Base-by-base conservation (phyloP, 1,139 yeast species). In the Sugiyamaella pinicola region DNA sequence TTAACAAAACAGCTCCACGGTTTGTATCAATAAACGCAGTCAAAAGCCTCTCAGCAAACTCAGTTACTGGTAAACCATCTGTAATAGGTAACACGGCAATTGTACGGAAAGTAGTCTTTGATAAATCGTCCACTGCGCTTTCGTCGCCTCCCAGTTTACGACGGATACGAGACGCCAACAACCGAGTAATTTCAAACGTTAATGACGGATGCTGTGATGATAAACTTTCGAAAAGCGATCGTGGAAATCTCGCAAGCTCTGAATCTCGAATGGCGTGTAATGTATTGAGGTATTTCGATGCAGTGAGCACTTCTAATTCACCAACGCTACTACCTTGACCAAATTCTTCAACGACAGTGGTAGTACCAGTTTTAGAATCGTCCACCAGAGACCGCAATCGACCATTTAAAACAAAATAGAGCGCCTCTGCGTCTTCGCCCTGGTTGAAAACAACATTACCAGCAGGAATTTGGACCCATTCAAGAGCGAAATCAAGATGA, bases 321-420 rank as follows among this genome's bases (percentile, higher is more conserved):
- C 99, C 99, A 57, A 93, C 81, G 49, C 96, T 87, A 61, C 88
- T 95, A 3, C 98, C 98, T 67, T 90, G 96, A 0, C 97, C 96
- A 64, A 83, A 84, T 65, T 93, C 99, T 2, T 87, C 88, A 17
- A 85, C 61, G 0, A 83, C 77, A 13, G 68, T 67, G n/a, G 67
- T 55, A 7, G 62, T 61, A 8, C 63, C 67, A 2, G 70, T 72
- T 18, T 38, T 38, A 7, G 56, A 54, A 21, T 59, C 61, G 40
- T 69, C 69, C 5, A 72, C 71, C 1, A 85, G 74, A 3, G 89
- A 87, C 46, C 98, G 76, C 61, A 93, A 77, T 53, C 99, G 78
- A 4, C 99, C 99, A 70, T 91, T 91, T 42, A 93, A 71, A 0
- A 93, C 96, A 45, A 91, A 83, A 65, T 90, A 95, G 49, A 93